Conservation (phyloP, 805 yeast species). For the Ogataea pini region DNA sequence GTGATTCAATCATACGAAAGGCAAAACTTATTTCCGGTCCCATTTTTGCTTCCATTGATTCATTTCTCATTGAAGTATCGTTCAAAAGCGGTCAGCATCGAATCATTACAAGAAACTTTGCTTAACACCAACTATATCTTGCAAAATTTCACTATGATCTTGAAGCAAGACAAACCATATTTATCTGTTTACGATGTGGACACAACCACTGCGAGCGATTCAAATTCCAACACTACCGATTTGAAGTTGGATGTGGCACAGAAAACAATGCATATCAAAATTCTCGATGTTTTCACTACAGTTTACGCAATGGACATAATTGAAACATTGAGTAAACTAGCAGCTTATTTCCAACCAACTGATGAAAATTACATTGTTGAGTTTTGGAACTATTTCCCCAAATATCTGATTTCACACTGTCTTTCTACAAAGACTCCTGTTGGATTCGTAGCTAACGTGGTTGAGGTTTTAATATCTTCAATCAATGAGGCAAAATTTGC, state of each 20-base stretch:
- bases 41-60: conserved; percentile 60
- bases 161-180: conserved; percentile 33
- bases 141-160: conserved; percentile 24
- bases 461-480: conserved; percentile 54
- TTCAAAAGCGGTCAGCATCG: conserved; percentile 56
- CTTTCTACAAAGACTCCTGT: conserved; percentile 55
- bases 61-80: conserved; percentile 58
- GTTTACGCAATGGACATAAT: conserved; percentile 56
- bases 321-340: conserved; percentile 44
- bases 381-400: conserved; percentile 38
- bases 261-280: conserved; percentile 44
- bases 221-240: conserved; percentile 19
- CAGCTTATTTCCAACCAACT: conserved; percentile 25
- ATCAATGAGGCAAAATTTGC: conserved; percentile 36
- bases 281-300: conserved; percentile 52
- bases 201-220: conserved; percentile 13
- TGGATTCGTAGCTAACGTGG: conserved; percentile 49
- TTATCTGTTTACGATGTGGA: conserved; percentile 19
- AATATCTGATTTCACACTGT: conserved; percentile 39
- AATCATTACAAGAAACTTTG: conserved; percentile 37
- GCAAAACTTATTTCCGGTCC: conserved; percentile 44
- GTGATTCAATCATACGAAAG: conserved; percentile 24
- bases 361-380: conserved; percentile 30
- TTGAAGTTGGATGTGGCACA: conserved; percentile 26
- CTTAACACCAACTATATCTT: conserved; percentile 30